phyloP scores from a whole-genome alignment of 208 protist species.

The Leptomonas pyrrhocoris region DNA sequence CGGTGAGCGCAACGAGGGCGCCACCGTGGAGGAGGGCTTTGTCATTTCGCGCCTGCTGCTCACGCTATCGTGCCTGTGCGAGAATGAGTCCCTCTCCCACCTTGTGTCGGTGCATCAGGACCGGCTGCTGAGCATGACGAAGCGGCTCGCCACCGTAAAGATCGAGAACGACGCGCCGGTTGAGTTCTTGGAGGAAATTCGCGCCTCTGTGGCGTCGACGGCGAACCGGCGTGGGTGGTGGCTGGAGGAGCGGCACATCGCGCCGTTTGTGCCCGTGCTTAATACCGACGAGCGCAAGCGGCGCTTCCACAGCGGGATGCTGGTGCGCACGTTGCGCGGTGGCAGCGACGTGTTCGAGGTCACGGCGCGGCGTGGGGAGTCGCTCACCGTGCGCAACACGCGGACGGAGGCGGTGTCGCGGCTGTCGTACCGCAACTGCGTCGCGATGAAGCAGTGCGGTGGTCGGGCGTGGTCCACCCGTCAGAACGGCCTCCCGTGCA shows the following conservation, averaged over 20 bases:
- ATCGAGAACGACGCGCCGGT: conserved; percentile 77
- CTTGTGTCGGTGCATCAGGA: conserved; percentile 60
- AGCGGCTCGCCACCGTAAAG: conserved; percentile 64
- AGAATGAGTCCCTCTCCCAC: conserved; percentile 70
- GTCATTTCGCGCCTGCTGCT: conserved; percentile 85
- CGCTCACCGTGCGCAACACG: conserved; percentile 31
- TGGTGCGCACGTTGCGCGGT: conserved; percentile 41
- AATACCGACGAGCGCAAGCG: conserved; percentile 50
- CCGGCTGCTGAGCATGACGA: conserved; percentile 64
- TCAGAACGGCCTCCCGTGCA: conserved; percentile 79
- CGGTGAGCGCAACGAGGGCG: conserved; percentile 35
- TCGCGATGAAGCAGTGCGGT: conserved; percentile 82
- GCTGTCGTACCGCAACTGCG: conserved; percentile 46
- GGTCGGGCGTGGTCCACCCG: conserved; percentile 65
- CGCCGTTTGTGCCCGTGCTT: conserved; percentile 66
- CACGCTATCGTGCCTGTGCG: conserved; percentile 82
- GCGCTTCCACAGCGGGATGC: conserved; percentile 54
- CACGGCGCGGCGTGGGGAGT: conserved; percentile 26
- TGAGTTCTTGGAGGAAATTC: conserved; percentile 82
- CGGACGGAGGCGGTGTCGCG: conserved; percentile 26
- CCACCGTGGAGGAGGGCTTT: conserved; percentile 78
- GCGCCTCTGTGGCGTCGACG: conserved; percentile 61
- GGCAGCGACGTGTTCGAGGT: conserved; percentile 34
- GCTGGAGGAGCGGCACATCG: conserved; percentile 40
- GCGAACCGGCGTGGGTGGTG: conserved; percentile 38